Conservation (phyloP, 1,284 basidiomycete species). For the Athelia psychrophila region DNA sequence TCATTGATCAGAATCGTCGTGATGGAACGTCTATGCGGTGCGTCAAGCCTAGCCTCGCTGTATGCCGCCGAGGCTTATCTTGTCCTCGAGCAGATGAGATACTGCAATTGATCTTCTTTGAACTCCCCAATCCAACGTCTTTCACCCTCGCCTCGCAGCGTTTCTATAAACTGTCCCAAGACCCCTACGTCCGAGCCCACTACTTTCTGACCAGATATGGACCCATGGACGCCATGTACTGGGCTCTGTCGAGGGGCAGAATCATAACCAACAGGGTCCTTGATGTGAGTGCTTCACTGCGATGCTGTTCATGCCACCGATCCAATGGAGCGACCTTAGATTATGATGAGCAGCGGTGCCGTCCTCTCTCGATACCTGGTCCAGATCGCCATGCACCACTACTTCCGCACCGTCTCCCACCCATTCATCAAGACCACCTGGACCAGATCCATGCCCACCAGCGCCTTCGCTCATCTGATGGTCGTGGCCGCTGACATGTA, state of each 20-base stretch:
- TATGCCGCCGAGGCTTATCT: not conserved
- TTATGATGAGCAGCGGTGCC: conserved; percentile 67
- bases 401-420: conserved; percentile 64
- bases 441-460: conserved; percentile 60
- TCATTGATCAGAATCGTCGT: conserved; percentile 6
- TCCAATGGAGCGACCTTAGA: conserved; percentile 35
- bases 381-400: conserved; percentile 74
- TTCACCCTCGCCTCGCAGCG: conserved; percentile 57
- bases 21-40: conserved; percentile 66
- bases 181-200: conserved; percentile 69
- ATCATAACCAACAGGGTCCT: conserved; percentile 62
- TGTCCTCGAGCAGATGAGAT: conserved; percentile 56
- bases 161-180: conserved; percentile 59
- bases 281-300: conserved; percentile 49
- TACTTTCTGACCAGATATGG: conserved; percentile 76
- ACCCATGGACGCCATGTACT: conserved; percentile 62
- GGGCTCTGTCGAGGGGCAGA: conserved; percentile 65
- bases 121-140: conserved; percentile 59
- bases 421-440: conserved; percentile 66
- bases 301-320: conserved; percentile 9
- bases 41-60: conserved; percentile 21
- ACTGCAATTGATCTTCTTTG: conserved; percentile 68
- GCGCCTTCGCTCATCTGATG: conserved; percentile 62
- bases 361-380: conserved; percentile 74
- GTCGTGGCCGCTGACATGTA: conserved; percentile 53